phyloP scores from a whole-genome alignment of 805 yeast species.

The Barnettozyma wickerhamii region DNA sequence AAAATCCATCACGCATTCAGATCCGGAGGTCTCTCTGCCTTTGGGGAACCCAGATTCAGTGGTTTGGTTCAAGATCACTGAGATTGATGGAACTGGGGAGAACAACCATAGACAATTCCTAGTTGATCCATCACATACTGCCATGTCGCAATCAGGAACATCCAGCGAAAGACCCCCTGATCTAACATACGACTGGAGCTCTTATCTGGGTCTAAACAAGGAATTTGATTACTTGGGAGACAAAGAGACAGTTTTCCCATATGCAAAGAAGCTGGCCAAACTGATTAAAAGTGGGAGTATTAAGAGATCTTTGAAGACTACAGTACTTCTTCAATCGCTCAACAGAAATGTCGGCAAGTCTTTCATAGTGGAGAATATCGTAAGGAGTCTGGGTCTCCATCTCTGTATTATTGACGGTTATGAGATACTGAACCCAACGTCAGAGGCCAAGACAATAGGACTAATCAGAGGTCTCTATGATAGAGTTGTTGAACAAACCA shows the following conservation, averaged over 20 bases:
- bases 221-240: constrained; percentile 31
- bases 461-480: constrained; percentile 73
- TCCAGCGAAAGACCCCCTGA: constrained; percentile 32
- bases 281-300: constrained; percentile 49
- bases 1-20: constrained; percentile 31
- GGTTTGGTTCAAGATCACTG: constrained; percentile 81
- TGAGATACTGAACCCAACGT: constrained; percentile 61
- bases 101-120: constrained; percentile 38
- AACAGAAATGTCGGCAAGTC: constrained; percentile 79
- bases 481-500: constrained; percentile 42
- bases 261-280: constrained; percentile 48
- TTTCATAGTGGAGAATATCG: constrained; percentile 50
- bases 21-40: constrained; percentile 33
- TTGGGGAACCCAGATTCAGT: constrained; percentile 62
- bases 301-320: constrained; percentile 45
- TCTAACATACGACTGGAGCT: constrained; percentile 35
- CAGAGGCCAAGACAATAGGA: constrained; percentile 78
- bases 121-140: constrained; percentile 64
- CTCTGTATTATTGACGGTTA: constrained; percentile 66
- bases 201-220: constrained; percentile 42
- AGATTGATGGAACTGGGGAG: constrained; percentile 31
- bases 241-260: constrained; percentile 33
- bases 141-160: constrained; percentile 64
- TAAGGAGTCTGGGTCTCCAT: constrained; percentile 60
- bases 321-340: constrained; percentile 62